Base-by-base conservation (phyloP, 805 yeast genomes). In the Komagataella mondaviorum region DNA sequence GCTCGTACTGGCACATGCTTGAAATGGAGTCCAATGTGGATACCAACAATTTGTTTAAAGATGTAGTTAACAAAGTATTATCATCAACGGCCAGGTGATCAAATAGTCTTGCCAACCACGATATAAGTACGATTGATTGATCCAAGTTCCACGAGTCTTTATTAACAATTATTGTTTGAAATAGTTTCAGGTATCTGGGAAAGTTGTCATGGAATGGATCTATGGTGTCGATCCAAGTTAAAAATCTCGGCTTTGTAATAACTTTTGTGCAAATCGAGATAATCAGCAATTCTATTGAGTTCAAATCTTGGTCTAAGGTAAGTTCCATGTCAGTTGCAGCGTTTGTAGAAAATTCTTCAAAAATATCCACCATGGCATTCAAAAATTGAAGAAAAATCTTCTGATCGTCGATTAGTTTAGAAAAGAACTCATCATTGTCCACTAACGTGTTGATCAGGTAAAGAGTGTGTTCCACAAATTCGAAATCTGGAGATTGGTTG, bases 11-110 rank as follows among this genome's bases (percentile, higher is more conserved):
- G 16, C 73, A 57, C 30, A 76, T 55, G 49, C 71, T 71, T 4
- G 75, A 59, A 4, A 77, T 55, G 23, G 72, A 65, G 54, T 77
- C 80, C 7, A 76, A 57, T 1, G 62, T 52, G 3, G 66, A 57
- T 4, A 60, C 48, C 16, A 59, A 39, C 16, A 39, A 4, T 18
- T 30, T 47, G 44, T 30, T 30, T 10, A 30, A 14, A 4, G n/a
- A 30, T 10, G 39, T 10, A 10, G 39, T 30, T 30, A 30, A 5
- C 14, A 30, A 36, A 2, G 36, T 48, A 10, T 50, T 48, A 0
- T 68, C 55, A 22, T 47, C 46, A 1, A 47, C 45, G 2, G 63
- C 51, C 45, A 63, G 54, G 5, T 51, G 46, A 14, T 57, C 55
- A 52, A 60, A 68, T 46, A 68, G 57, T 16, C 67, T 69, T 48